Evolutionary conservation across 306 rosid genomes (phyloP).

Genomic region (Cotoneaster glaucophyllus): DNA sequence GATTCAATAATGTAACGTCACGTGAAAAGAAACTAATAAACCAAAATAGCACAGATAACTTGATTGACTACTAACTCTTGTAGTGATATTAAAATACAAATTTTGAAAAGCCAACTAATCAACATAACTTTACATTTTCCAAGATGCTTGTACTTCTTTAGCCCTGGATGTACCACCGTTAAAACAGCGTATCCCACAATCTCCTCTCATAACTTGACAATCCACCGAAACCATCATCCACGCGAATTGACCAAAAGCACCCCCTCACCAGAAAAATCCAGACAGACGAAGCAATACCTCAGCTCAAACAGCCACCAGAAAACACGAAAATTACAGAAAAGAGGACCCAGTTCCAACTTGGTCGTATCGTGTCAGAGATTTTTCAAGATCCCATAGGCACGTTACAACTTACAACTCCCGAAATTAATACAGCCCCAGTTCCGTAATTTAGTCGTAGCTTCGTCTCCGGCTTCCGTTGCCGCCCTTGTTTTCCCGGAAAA

Average conservation of each 20-base stretch:
- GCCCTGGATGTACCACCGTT: slow-evolving; percentile 12
- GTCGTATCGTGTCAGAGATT: not conserved
- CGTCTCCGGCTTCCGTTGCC: not conserved
- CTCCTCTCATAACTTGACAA: not conserved
- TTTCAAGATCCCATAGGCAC: slow-evolving; percentile 6
- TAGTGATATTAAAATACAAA: no score
- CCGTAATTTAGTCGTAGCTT: slow-evolving; percentile 2
- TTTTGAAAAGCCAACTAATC: not conserved
- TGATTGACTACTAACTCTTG: no score
- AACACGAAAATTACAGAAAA: slow-evolving; percentile 32
- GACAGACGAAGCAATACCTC: slow-evolving; percentile 1
- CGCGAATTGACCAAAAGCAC: slow-evolving; percentile 16
- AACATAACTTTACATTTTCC: not conserved
- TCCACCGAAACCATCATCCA: not conserved
- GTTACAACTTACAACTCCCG: not conserved
- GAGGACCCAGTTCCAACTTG: slow-evolving; percentile 5
- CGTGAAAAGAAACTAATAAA: no score
- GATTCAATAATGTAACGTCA: no score
- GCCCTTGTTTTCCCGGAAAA: not conserved
- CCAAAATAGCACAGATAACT: not conserved
- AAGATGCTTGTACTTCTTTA: not conserved
- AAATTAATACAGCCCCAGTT: not conserved
- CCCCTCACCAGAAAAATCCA: slow-evolving; percentile 9
- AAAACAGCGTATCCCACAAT: not conserved
- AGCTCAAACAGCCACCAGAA: slow-evolving; percentile 14